These are phyloP conservation scores for Dryas octopetala DNA, from an alignment of 306 rosid species.

Conservation along the genomic window DNA sequence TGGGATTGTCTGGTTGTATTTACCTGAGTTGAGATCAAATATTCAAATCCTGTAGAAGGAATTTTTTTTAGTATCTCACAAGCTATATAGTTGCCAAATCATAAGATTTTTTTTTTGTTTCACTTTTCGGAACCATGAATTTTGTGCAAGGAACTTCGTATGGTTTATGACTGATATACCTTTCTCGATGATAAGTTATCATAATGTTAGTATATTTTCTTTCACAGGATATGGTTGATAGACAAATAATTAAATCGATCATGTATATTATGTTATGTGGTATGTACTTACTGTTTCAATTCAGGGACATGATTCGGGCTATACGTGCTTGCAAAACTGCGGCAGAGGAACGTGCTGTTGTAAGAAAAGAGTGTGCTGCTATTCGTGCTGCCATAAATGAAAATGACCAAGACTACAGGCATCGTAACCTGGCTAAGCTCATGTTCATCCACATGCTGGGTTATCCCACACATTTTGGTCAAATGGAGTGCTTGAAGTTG, in stretches of 20 bases:
- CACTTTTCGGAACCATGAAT: background rate
- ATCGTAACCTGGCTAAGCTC: conserved; percentile 94
- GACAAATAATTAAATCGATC: background rate
- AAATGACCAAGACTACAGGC: conserved; percentile 84
- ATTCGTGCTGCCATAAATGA: conserved; percentile 90
- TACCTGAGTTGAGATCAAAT: background rate
- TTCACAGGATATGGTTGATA: conserved; percentile 9
- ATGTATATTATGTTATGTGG: background rate
- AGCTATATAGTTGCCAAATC: conserved; percentile 1
- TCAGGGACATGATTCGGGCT: conserved; percentile 99
- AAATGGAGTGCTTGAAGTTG: conserved; percentile 98
- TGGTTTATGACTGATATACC: conserved; percentile 13
- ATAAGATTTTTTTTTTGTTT: background rate
- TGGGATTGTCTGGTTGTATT: background rate
- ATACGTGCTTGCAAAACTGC: conserved; percentile 98
- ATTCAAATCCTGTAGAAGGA: background rate
- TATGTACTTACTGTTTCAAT: conserved; percentile 30
- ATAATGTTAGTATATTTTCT: conserved; percentile 9
- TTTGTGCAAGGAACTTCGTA: conserved; percentile 19
- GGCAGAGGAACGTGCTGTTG: conserved; percentile 96
- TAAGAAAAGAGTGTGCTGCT: conserved; percentile 98
- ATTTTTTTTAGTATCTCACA: background rate
- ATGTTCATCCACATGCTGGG: conserved; percentile 99
- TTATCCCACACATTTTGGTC: conserved; percentile 99
- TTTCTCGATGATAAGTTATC: conserved; percentile 15